Evolutionary conservation across 768 basidiomycete genomes (phyloP).

Genomic region (Kwoniella pini): DNA sequence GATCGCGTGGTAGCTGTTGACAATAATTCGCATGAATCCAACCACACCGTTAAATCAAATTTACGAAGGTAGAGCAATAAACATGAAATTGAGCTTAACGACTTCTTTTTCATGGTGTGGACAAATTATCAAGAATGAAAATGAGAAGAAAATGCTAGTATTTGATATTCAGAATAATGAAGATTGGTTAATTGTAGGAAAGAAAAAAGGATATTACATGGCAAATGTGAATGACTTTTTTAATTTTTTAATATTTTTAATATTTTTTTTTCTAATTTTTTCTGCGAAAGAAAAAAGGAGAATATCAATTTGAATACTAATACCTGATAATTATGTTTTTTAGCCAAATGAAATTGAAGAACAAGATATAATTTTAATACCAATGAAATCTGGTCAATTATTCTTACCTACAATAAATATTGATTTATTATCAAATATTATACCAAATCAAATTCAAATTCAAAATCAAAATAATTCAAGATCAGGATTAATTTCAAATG

Average conservation of each 20-base stretch:
- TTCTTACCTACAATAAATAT: constrained; percentile 72
- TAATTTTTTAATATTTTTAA: too few relatives aligned
- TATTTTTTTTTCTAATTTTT: too few relatives aligned
- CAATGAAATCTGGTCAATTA: constrained; percentile 79
- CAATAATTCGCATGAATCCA: constrained; percentile 51
- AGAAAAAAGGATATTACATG: constrained; percentile 78
- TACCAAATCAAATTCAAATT: background rate
- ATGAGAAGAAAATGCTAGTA: constrained; percentile 58
- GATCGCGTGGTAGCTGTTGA: constrained; percentile 57
- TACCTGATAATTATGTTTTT: background rate
- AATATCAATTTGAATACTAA: too few relatives aligned
- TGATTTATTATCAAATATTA: constrained; percentile 57
- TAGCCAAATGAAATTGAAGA: constrained; percentile 62
- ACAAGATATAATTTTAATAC: constrained; percentile 70
- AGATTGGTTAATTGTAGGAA: constrained; percentile 85
- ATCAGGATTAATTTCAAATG: constrained; percentile 14
- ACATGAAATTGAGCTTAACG: constrained; percentile 65
- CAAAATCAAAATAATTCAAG: constrained; percentile 60
- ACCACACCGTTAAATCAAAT: constrained; percentile 57
- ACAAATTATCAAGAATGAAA: constrained; percentile 3
- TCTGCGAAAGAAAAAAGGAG: too few relatives aligned
- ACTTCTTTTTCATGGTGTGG: constrained; percentile 78
- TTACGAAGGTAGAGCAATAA: constrained; percentile 87
- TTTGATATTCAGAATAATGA: constrained; percentile 75
- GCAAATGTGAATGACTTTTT: constrained; percentile 69